Evolutionary conservation across 1,139 yeast genomes (phyloP), one percentile per base, ranked within the genome.

Genomic region (Magnusiomyces paraingens): DNA sequence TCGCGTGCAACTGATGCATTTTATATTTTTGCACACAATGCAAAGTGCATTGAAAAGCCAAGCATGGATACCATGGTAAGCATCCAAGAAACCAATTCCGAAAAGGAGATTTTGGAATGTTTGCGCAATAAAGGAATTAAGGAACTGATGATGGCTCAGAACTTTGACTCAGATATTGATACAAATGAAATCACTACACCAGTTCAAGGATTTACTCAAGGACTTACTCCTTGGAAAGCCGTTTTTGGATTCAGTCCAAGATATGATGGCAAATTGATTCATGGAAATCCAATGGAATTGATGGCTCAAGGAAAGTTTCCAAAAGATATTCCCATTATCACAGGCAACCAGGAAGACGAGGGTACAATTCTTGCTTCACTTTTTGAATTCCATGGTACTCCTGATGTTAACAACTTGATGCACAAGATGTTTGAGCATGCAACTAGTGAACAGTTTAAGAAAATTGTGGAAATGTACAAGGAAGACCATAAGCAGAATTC

Each of bases 331-430:
- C 62, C 62, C 6, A 39, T 47, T 10, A 55, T 59, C n/a, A 41
- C 54, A n/a, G 62, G 62, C 2, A 57, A 52, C 50, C 55, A 57
- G 29, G 57, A 56, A 18, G 59, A 59, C 49, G 62, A 59, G 43
- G 62, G 62, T 2, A 58, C 60, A 1, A 32, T 58, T 4, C 52
- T 59, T 29, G 51, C 52, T 2, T 20, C 43, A 2, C 36, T 52
- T 3, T 47, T 53, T 26, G 57, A 59, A 42, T 43, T 53, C 5
- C 54, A 57, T 1, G 51, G 60, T 2, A 54, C 51, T 8, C 49
- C 48, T 4, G 55, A 56, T 10, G 56, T 54, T n/a, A 44, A 45
- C n/a, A 50, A 41, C 11, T 58, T 52, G 43, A 32, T 58, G 14
- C 21, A 21, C 14, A 26, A 17, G 26, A 17, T 61, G 10, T 49